Evolutionary conservation across 495 filamentous ascomycete species (phyloP), one percentile per base, ranked within the genome.

Genomic region (Tuber indicum): DNA sequence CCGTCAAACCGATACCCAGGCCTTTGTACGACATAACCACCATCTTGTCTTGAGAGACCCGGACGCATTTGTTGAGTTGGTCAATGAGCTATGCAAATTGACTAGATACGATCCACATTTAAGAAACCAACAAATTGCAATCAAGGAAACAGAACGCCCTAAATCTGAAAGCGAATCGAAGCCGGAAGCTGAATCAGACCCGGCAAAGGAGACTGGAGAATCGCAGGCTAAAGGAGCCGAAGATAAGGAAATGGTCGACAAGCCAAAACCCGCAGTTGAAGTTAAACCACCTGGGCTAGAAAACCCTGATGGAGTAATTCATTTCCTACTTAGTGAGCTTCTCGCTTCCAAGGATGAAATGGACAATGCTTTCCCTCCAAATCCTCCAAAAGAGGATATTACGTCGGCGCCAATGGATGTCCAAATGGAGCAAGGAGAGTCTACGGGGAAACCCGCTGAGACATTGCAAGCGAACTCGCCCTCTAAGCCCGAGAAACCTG

Each of bases 261-360:
- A 89, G 79, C 85, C 88, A 23, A 92, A 92, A 82, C 79, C 86
- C 32, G 85, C 87, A 32, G 77, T 85, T 8, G 94, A 97, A 77
- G 79, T 89, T 71, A 98, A 97, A 83, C 86, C 92, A 5, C 96
- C 96, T 43, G 87, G 95, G 41, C 90, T 98, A 4, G 94, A 97
- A 84, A 92, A 95, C 77, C 93, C 96, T 0, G 96, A 98, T 84
- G 96, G 96, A 9, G 96, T 99, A 21, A 91, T 98, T 76, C 93
- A 97, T 82, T 98, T 97, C 85, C 87, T 99, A 32, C 89, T 98
- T n/a, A 94, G 91, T 70, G 95, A 99, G 83, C 87, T 99, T 58
- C 86, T 98, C 32, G 92, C 94, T 74, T 98, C 97, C 16, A 87
- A 89, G 73, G 90, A 94, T n/a, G 75, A 81, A 10, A 84, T 85